These are phyloP conservation scores for Pythium insidiosum DNA, from an alignment of 352 stramenopile genomes.

Conservation along the genomic window DNA sequence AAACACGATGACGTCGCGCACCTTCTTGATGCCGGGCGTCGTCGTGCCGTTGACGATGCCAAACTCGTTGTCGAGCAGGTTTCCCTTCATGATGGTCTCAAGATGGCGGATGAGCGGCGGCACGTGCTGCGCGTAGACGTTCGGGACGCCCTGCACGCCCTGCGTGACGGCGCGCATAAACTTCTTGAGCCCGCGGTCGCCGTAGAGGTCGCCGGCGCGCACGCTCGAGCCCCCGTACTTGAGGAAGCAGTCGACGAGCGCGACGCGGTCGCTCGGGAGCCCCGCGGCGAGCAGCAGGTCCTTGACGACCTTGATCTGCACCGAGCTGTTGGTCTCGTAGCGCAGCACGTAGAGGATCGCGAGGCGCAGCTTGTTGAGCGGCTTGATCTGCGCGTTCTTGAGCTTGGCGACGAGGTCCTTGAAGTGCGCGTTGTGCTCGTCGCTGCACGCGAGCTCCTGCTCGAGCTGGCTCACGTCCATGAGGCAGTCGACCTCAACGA, in stretches of 20 bases:
- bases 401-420: conserved; percentile 76
- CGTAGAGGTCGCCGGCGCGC: conserved; percentile 69
- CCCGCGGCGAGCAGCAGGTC: conserved; percentile 44
- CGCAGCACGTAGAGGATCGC: conserved; percentile 97
- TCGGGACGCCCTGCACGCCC: conserved; percentile 93
- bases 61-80: conserved; percentile 73
- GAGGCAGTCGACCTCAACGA: conserved; percentile 94
- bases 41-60: conserved; percentile 97
- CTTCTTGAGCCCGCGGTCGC: conserved; percentile 79
- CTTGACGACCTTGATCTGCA: conserved; percentile 76
- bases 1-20: conserved; percentile 97
- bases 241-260: conserved; percentile 54
- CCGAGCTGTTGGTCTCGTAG: conserved; percentile 92
- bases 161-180: conserved; percentile 90
- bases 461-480: conserved; percentile 99
- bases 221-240: conserved; percentile 64
- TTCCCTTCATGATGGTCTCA: conserved; percentile 70
- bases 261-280: conserved; percentile 34
- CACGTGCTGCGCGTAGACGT: conserved; percentile 99
- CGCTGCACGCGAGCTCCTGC: conserved; percentile 83
- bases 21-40: conserved; percentile 92
- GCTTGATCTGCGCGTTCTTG: conserved; percentile 83
- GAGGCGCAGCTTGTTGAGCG: conserved; percentile 97
- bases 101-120: conserved; percentile 94
- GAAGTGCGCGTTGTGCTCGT: conserved; percentile 80